These are phyloP conservation scores for Aspergillus caelatus DNA, from an alignment of 2,329 filamentous ascomycete genomes.

Conservation along the genomic window DNA sequence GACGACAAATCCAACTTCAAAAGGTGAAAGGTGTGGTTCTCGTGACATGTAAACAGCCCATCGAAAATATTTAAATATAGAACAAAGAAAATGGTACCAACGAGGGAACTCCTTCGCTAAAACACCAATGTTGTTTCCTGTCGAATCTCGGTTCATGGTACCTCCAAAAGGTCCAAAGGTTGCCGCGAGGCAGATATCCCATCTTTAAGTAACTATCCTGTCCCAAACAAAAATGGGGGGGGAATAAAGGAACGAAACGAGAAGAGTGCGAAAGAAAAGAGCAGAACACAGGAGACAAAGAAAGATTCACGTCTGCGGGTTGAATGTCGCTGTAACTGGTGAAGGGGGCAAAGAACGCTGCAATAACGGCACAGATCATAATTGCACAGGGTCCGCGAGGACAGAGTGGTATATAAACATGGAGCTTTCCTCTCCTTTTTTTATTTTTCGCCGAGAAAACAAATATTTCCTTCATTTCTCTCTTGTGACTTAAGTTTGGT, in stretches of 20 bases:
- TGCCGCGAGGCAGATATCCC: conserved; percentile 30
- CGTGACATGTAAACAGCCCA: conserved; percentile 11
- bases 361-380: conserved; percentile 14
- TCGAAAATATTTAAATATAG: neutral
- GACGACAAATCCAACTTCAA: conserved; percentile 22
- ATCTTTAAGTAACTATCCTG: conserved; percentile 28
- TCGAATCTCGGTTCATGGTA: conserved; percentile 10
- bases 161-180: conserved; percentile 16
- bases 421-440: conserved; percentile 5
- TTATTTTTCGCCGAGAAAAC: neutral
- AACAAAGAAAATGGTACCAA: conserved; percentile 4
- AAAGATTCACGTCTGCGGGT: conserved; percentile 15
- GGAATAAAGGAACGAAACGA: conserved; percentile 12
- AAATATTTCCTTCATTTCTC: conserved; percentile 9
- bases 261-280: conserved; percentile 10
- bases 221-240: conserved; percentile 18
- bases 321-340: conserved; percentile 9
- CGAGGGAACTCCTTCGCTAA: conserved; percentile 28
- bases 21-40: conserved; percentile 16
- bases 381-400: conserved; percentile 37
- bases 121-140: conserved; percentile 26
- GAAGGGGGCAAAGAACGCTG: conserved; percentile 15
- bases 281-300: conserved; percentile 15
- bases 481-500: conserved; percentile 1
- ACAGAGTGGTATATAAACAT: conserved; percentile 32